Evolutionary conservation across 2,329 filamentous ascomycete species (phyloP).

Genomic region (Rasamsonia emersonii): DNA sequence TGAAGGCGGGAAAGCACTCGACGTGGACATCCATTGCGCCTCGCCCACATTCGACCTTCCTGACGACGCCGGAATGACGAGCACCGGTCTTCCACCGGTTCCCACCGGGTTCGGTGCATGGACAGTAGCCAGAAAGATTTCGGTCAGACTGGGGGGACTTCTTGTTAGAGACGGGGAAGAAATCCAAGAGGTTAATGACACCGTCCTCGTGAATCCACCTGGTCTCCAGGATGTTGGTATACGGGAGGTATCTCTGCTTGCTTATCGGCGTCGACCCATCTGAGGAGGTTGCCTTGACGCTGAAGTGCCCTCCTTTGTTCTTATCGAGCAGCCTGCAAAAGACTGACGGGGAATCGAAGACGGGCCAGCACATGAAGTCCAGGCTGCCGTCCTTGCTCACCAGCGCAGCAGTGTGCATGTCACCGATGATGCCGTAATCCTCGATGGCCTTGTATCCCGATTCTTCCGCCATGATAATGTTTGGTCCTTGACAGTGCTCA

Average conservation of each 20-base stretch:
- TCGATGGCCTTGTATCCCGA: conserved; percentile 45
- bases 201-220: conserved; percentile 70
- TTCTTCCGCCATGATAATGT: conserved; percentile 1
- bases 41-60: conserved; percentile 64
- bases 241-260: conserved; percentile 70
- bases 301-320: conserved; percentile 65
- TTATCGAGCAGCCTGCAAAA: conserved; percentile 69
- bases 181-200: conserved; percentile 64
- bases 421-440: conserved; percentile 71
- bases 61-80: conserved; percentile 47
- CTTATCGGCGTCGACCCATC: conserved; percentile 46
- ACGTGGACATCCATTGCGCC: conserved; percentile 57
- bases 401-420: conserved; percentile 71
- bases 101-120: conserved; percentile 33
- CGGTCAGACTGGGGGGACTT: conserved; percentile 34
- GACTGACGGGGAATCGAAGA: conserved; percentile 68
- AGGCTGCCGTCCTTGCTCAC: conserved; percentile 65
- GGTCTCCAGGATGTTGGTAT: conserved; percentile 66
- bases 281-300: conserved; percentile 46
- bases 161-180: conserved; percentile 62
- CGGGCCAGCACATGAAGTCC: conserved; percentile 74
- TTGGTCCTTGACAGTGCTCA: too few species aligned
- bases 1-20: conserved; percentile 64
- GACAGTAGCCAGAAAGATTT: conserved; percentile 24
- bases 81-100: conserved; percentile 39